phyloP scores from a whole-genome alignment of 116 monocot genomes.

The Thalassia testudinum region DNA sequence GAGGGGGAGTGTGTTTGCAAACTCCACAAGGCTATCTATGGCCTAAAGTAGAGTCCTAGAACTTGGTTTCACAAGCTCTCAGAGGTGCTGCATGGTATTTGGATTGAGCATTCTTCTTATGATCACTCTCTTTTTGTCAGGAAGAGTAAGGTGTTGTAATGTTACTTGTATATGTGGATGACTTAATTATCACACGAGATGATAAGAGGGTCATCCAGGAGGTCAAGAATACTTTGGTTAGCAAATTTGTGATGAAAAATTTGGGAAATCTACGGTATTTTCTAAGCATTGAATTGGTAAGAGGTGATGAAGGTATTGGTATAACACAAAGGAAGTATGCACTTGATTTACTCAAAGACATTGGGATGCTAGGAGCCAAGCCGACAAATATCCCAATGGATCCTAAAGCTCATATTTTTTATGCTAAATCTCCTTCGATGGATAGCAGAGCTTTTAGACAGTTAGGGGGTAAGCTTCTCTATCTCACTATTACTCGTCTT shows the following conservation, averaged over 20 bases:
- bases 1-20: too few relatives aligned
- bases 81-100: too few relatives aligned
- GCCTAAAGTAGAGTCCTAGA: too few relatives aligned
- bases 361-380: neutral
- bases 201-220: neutral
- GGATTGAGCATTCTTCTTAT: too few relatives aligned
- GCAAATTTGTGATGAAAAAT: neutral
- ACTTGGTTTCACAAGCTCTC: too few relatives aligned
- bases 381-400: neutral
- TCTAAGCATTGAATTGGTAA: neutral
- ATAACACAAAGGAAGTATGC: neutral
- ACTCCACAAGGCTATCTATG: too few relatives aligned
- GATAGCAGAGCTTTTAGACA: neutral
- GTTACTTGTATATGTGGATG: too few relatives aligned
- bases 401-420: too few relatives aligned
- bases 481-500: neutral
- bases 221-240: neutral
- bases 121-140: too few relatives aligned
- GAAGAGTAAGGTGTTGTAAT: too few relatives aligned
- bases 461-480: neutral
- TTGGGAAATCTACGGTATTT: neutral
- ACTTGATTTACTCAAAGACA: neutral
- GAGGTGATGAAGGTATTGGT: neutral
- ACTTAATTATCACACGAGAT: neutral
- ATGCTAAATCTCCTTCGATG: neutral